A percentile compares a stretch with the other conserved stretches of the same genome.
phyloP scores from a whole-genome alignment of 2,329 filamentous ascomycete species.

The Penicillium oxalicum region DNA sequence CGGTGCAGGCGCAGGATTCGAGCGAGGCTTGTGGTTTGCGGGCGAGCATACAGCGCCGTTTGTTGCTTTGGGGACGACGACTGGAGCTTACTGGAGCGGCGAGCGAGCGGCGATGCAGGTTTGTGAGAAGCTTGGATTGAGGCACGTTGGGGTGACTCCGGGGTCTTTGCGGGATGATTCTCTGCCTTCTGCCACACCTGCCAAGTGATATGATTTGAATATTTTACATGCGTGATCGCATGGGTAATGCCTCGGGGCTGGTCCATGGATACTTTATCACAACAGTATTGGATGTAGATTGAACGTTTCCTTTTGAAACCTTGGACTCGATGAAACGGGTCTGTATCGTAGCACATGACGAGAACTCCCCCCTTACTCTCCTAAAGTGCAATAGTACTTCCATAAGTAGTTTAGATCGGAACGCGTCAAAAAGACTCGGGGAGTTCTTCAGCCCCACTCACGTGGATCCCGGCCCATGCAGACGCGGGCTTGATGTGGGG shows the following conservation, averaged over 20 bases:
- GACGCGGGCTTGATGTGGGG: neutral
- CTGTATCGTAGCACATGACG: too few species aligned
- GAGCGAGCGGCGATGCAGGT: constrained; percentile 64
- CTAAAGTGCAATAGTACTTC: neutral
- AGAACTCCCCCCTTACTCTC: too few species aligned
- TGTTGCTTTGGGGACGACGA: constrained; percentile 79
- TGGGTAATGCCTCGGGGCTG: too few species aligned
- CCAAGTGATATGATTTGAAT: neutral
- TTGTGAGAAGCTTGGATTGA: constrained; percentile 25
- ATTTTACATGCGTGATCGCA: too few species aligned
- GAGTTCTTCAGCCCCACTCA: too few species aligned
- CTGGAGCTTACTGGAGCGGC: constrained; percentile 88
- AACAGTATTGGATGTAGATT: too few species aligned
- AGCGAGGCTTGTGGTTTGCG: constrained; percentile 72
- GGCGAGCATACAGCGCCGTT: constrained; percentile 90
- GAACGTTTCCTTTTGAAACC: too few species aligned
- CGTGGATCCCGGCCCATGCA: neutral
- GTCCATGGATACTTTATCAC: too few species aligned
- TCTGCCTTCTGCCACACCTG: constrained; percentile 23
- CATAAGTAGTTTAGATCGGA: too few species aligned
- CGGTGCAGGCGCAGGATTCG: constrained; percentile 45
- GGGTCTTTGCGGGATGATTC: constrained; percentile 24
- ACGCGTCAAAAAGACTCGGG: too few species aligned
- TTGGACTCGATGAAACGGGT: too few species aligned
- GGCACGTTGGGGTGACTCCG: neutral